Evolutionary conservation across 1,284 basidiomycete species (phyloP), one percentile per base, ranked within the genome.

Genomic region (Ustilago vetiveriae): DNA sequence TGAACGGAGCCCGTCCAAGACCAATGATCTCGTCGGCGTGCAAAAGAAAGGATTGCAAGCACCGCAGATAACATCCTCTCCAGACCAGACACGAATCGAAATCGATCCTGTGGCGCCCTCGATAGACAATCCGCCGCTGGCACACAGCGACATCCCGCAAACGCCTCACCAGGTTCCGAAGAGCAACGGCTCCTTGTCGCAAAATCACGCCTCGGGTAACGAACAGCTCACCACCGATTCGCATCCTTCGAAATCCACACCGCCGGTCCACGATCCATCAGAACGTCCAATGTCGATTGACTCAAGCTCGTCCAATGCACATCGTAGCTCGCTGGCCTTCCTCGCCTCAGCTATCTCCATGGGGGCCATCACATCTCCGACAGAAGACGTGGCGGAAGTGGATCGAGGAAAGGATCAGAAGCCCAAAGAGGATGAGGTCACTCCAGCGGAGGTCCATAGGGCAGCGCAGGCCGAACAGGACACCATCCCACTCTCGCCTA

Each of bases 341-440:
- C 56, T 71, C 13, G 68, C 68, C 2, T 62, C 68, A 13, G 68
- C 63, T 6, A 71, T 71, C 40, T 66, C 68, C 19, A 66, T 58
- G 57, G 68, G 68, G 11, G 57, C 57, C 27, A 62, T 66, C 41
- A 48, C 56, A n/a, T 44, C 40, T n/a, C 50, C 53, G 17, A 4
- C 29, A 14, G 36, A 62, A 21, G 43, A 24, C 6, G 42, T 23
- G 11, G 14, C 26, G 8, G 41, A 29, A 8, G 33, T 26, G 6
- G n/a, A 26, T 19, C 10, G 4, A 23, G 35, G 23, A 7, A n/a
- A 11, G 16, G 23, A 44, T 16, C 26, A 19, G 13, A 13, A 21
- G 19, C 17, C n/a, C 8, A 27, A 30, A 11, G 23, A 43, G 33
- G 13, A 19, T 4, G 21, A 33, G 33, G 32, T 22, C 5, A 26